phyloP scores from a whole-genome alignment of 495 filamentous ascomycete species.

The Entonaema liquescens region DNA sequence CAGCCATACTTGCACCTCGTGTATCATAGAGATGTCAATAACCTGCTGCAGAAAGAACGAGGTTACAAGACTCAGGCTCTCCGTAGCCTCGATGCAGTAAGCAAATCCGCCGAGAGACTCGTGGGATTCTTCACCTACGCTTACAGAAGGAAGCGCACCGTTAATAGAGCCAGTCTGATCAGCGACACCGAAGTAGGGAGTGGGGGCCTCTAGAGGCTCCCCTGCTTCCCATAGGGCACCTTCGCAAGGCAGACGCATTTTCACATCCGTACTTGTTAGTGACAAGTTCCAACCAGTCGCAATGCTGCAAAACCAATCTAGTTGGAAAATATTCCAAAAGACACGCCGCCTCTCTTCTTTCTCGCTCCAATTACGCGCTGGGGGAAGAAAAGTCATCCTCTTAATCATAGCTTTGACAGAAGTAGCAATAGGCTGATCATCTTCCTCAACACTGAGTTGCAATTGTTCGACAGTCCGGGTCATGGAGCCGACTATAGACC shows the following conservation, averaged over 20 bases:
- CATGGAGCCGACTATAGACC: conserved; percentile 50
- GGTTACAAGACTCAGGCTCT: conserved; percentile 40
- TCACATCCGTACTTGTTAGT: neutral
- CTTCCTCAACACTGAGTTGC: conserved; percentile 49
- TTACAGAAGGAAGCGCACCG: neutral
- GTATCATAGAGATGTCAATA: conserved; percentile 45
- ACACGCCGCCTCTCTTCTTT: conserved; percentile 48
- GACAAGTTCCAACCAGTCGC: conserved; percentile 26
- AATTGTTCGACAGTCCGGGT: conserved; percentile 53
- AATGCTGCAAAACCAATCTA: conserved; percentile 51
- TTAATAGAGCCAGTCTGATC: neutral
- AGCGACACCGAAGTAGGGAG: neutral
- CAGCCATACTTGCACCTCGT: conserved; percentile 53
- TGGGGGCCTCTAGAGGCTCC: neutral
- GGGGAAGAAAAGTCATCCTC: conserved; percentile 46
- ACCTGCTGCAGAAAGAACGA: conserved; percentile 53
- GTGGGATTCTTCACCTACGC: neutral
- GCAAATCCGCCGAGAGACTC: neutral
- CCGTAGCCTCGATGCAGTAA: neutral
- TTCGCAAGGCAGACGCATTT: neutral
- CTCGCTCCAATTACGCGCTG: conserved; percentile 47
- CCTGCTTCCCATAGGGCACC: neutral
- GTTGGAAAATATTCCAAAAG: conserved; percentile 55
- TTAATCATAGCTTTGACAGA: conserved; percentile 39
- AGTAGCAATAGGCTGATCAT: conserved; percentile 22